Percentiles rank a stretch among this genome's conserved stretches.
These are phyloP conservation scores for Macrolepiota dolichaula DNA, from an alignment of 768 basidiomycete species.

Conservation along the genomic window DNA sequence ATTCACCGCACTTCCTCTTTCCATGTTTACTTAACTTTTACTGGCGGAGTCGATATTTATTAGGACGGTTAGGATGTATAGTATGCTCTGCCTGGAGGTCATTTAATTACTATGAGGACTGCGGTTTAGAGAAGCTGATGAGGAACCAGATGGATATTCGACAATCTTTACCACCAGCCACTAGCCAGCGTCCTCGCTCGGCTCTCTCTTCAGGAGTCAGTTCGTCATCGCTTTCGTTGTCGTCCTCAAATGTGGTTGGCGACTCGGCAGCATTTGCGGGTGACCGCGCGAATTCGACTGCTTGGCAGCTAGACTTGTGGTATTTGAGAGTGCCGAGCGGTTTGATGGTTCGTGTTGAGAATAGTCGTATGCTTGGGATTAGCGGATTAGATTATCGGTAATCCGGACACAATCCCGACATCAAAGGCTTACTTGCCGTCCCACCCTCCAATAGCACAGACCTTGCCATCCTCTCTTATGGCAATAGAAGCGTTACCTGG, in stretches of 20 bases:
- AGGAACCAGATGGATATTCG: constrained; percentile 73
- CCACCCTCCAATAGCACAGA: constrained; percentile 92
- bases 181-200: constrained; percentile 57
- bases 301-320: constrained; percentile 78
- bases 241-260: constrained; percentile 17
- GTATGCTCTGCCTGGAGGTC: not conserved
- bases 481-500: constrained; percentile 79
- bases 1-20: constrained; percentile 11
- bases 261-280: not conserved
- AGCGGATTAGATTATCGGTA: not conserved
- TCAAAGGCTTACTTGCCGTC: constrained; percentile 72
- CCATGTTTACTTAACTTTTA: not conserved
- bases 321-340: constrained; percentile 80
- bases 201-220: constrained; percentile 40
- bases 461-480: constrained; percentile 68
- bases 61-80: not conserved
- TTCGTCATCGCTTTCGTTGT: constrained; percentile 50
- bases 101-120: constrained; percentile 3
- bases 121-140: constrained; percentile 43
- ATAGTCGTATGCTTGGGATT: constrained; percentile 66
- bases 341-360: constrained; percentile 77
- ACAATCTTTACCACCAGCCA: constrained; percentile 62
- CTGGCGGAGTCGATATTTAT: not conserved
- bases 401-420: not conserved
- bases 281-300: constrained; percentile 62